A percentile compares a stretch with the other conserved stretches of the same genome.
Evolutionary conservation across 257 asterid species (phyloP).

Genomic region (Solanum paucissectum): DNA sequence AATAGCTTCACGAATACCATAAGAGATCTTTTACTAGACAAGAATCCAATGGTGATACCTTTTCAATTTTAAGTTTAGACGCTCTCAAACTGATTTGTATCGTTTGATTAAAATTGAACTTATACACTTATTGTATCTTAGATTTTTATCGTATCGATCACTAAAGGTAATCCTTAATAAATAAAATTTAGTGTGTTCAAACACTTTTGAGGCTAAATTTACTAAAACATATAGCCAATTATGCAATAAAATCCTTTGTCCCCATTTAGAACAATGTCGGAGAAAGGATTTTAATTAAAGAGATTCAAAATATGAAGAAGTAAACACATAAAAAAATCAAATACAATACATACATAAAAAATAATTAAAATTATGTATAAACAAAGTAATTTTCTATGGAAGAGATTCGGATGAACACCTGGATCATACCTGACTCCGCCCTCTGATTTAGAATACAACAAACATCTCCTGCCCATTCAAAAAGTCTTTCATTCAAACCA

Average conservation of each 20-base stretch:
- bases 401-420: too few species aligned
- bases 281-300: accelerated
- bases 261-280: not conserved
- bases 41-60: not conserved
- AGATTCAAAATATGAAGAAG: too few species aligned
- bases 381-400: too few species aligned
- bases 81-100: not conserved
- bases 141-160: not conserved
- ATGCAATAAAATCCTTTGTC: not conserved
- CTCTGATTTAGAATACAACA: not conserved
- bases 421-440: accelerated
- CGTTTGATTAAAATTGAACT: not conserved
- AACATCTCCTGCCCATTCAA: not conserved
- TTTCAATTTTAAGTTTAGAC: not conserved
- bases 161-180: not conserved
- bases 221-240: not conserved
- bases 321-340: accelerated
- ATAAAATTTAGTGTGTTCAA: not conserved
- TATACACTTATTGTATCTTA: not conserved
- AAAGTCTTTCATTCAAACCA: not conserved
- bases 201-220: not conserved
- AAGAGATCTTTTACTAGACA: not conserved
- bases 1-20: not conserved
- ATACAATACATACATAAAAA: too few species aligned
- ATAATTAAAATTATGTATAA: too few species aligned